Evolutionary conservation across 2,329 filamentous ascomycete genomes (phyloP).

Genomic region (Colletotrichum godetiae): DNA sequence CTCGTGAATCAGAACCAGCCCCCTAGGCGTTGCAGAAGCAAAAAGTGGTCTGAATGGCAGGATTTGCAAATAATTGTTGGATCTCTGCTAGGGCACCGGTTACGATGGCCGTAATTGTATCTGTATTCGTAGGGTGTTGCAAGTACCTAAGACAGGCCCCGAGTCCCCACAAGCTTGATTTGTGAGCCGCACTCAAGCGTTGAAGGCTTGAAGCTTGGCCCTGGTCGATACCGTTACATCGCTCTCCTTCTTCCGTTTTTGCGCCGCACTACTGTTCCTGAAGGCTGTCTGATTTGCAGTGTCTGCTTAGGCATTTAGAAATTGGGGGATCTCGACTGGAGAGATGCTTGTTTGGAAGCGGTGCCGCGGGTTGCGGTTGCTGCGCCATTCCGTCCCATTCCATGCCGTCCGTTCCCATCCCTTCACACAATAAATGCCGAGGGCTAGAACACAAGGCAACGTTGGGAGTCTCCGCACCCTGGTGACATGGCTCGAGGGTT

Average conservation of each 20-base stretch:
- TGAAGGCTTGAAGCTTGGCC: slow-evolving; percentile 13
- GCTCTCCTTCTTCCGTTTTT: not conserved
- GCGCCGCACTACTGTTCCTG: not conserved
- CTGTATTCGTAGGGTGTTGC: not conserved
- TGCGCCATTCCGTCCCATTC: slow-evolving; percentile 30
- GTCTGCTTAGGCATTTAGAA: not conserved
- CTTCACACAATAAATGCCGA: slow-evolving; percentile 16
- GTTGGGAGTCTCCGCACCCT: not conserved
- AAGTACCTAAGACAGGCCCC: not conserved
- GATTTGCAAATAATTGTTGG: not conserved
- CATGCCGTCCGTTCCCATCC: slow-evolving; percentile 21
- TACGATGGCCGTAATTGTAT: slow-evolving; percentile 7
- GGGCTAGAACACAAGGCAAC: slow-evolving; percentile 20
- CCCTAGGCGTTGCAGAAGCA: slow-evolving; percentile 7
- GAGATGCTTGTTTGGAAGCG: slow-evolving; percentile 17
- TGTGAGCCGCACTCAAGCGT: slow-evolving; percentile 18
- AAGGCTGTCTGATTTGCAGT: not conserved
- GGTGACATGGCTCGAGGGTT: not conserved
- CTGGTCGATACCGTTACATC: not conserved
- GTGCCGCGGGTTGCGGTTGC: slow-evolving; percentile 10
- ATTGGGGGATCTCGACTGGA: not conserved
- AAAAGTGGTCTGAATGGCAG: slow-evolving; percentile 1
- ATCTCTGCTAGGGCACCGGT: slow-evolving; percentile 8
- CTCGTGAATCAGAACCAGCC: slow-evolving; percentile 10
- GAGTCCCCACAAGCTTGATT: slow-evolving; percentile 19